Evolutionary conservation across 495 filamentous ascomycete genomes (phyloP), one percentile per base, ranked within the genome.

Genomic region (Penicillium crystallinum): DNA sequence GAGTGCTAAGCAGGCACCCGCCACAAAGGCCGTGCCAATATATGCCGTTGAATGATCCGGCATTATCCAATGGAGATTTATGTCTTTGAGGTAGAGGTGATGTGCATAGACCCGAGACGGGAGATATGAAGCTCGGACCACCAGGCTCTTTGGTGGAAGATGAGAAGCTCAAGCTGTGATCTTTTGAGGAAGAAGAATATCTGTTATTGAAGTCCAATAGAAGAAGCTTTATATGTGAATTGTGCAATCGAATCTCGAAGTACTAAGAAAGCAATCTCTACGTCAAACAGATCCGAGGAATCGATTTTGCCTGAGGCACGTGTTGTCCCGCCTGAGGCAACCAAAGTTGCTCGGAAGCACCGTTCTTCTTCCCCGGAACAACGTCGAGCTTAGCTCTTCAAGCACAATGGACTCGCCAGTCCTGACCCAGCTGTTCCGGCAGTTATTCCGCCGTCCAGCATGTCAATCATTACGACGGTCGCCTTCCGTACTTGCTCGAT

Each of bases 401-500:
- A 6, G 21, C 46, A 66, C 47, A 54, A 97, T 97, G 92, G 91
- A 97, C 73, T 90, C 89, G 19, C 84, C 84, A 33, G 65, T 88
- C 37, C 76, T 92, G 53, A 81, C 78, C 33, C 86, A 85, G 69
- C 76, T 97, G 67, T 91, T 98, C 59, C 79, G 84, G 53, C 86
- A 87, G 67, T 80, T 97, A 15, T 91, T 95, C 51, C 80, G 81
- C 25, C 89, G 88, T 62, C 72, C 73, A 21, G 68, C 73, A 23
- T 90, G 88, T 53, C 81, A 81, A 57, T 81, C 74, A 35, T 65
- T 81, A 54, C 79, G 77, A 34, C 54, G 64, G 15, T 65, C 63
- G 9, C 59, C 65, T 17, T 53, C 65, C 21, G 44, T 54, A 30
- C 48, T 68, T 21, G 53, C 65, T 8, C 63, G 63, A 33, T 62